phyloP scores from a whole-genome alignment of 495 filamentous ascomycete species.

The Penicillium canescens region DNA sequence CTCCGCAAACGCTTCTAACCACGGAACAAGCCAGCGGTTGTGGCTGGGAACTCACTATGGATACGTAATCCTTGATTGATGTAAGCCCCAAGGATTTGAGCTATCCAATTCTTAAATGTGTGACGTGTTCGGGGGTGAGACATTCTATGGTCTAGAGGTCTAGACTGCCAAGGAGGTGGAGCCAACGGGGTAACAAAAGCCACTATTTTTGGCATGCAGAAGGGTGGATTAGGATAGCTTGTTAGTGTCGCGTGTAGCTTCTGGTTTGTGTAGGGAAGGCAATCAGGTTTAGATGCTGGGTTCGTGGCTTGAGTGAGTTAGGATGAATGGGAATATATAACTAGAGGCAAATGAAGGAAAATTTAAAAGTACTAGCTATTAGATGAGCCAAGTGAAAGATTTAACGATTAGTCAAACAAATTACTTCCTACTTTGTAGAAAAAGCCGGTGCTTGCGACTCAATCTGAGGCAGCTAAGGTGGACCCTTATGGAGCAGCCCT shows the following conservation, averaged over 20 bases:
- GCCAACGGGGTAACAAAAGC: conserved; percentile 6
- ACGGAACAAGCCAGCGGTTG: neutral
- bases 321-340: no score
- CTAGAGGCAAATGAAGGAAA: no score
- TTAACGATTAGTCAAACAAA: no score
- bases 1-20: neutral
- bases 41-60: neutral
- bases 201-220: conserved; percentile 9
- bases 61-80: neutral
- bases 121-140: conserved; percentile 1
- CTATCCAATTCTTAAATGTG: conserved; percentile 3
- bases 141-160: conserved; percentile 2
- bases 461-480: conserved; percentile 7
- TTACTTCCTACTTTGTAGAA: no score
- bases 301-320: no score
- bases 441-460: neutral
- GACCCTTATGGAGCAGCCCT: conserved; percentile 16
- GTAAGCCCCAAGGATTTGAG: neutral
- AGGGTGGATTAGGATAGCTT: neutral
- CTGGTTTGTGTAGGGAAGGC: no score
- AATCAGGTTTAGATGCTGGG: no score
- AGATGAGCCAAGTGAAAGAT: no score
- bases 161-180: conserved; percentile 3
- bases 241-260: neutral
- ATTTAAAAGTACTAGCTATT: no score